Evolutionary conservation across 192 early-diverging fungal genomes (phyloP), one percentile per base, ranked within the genome.

Genomic region (Coemansia sp.): DNA sequence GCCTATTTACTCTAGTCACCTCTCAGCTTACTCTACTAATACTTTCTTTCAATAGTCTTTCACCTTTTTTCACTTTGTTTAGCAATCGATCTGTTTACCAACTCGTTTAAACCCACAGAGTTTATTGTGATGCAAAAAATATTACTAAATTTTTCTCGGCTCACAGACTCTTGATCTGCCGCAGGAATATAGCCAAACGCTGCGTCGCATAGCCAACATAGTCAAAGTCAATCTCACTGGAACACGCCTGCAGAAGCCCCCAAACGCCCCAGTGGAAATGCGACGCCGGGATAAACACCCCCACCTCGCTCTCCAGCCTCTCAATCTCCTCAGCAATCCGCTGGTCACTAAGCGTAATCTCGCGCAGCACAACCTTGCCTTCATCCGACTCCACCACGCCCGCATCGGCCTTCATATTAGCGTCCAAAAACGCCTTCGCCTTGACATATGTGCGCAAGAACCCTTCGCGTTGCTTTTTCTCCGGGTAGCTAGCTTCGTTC

Each of bases 181-280:
- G 42, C 24, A 73, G 50, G 55, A 87, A 86, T 17, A 78, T 55
- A 11, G 55, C 42, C 41, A 87, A 39, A n/a, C 84, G 64, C 57
- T 84, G 83, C 42, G 81, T 66, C 0, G 83, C 81, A 55, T 90
- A 92, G 45, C 67, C 76, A 17, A 86, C 80, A 59, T 89, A 92
- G 52, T 92, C 86, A 78, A 89, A 92, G 38, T 88, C 82, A 44
- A 92, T 92, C 21, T 89, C 82, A 59, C 86, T 88, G 40, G 88
- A 83, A 17, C 71, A 78, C 1, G 87, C 87, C 63, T 91, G 91
- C 15, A 93, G 59, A 1, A 93, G 69, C 0, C 88, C 88, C 91
- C 91, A 93, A 0, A 93, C 62, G 2, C 88, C 89, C 91, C 91
- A 93, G 48, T 84, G 79, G 40, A 87, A 55, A 49, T 93, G 91